Percentiles rank a stretch among this genome's conserved stretches.
Evolutionary conservation across 805 yeast species (phyloP).

Genomic region (Candida multigemmis): DNA sequence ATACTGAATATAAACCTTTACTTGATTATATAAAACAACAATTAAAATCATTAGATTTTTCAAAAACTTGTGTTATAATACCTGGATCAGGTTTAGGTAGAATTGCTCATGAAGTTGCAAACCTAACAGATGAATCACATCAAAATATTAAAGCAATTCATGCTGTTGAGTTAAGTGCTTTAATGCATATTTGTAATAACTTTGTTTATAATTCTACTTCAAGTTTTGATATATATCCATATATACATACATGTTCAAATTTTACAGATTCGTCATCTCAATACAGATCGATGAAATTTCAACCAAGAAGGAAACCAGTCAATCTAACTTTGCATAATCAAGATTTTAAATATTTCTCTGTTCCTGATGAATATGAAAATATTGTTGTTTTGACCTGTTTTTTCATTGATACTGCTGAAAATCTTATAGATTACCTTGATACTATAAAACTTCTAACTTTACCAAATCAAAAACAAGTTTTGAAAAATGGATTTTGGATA

Average conservation of each 20-base stretch:
- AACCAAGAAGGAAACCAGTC: conserved; percentile 26
- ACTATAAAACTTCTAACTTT: conserved; percentile 33
- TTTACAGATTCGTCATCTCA: conserved; percentile 44
- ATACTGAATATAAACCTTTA: conserved; percentile 35
- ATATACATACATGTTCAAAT: conserved; percentile 61
- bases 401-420: conserved; percentile 90
- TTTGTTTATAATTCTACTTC: conserved; percentile 34
- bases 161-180: conserved; percentile 66
- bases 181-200: conserved; percentile 66
- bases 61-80: conserved; percentile 46
- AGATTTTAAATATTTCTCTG: conserved; percentile 53
- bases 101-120: conserved; percentile 55
- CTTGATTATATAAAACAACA: conserved; percentile 40
- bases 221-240: conserved; percentile 29
- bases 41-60: conserved; percentile 19
- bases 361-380: conserved; percentile 26
- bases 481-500: conserved; percentile 62
- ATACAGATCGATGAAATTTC: conserved; percentile 30
- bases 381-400: conserved; percentile 60
- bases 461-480: conserved; percentile 5
- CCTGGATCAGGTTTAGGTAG: conserved; percentile 91
- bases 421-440: conserved; percentile 66
- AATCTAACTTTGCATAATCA: conserved; percentile 43
- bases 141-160: conserved; percentile 41
- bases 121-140: too few relatives aligned